Evolutionary conservation across 495 filamentous ascomycete genomes (phyloP), one percentile per base, ranked within the genome.

Genomic region (Xylaria longipes): DNA sequence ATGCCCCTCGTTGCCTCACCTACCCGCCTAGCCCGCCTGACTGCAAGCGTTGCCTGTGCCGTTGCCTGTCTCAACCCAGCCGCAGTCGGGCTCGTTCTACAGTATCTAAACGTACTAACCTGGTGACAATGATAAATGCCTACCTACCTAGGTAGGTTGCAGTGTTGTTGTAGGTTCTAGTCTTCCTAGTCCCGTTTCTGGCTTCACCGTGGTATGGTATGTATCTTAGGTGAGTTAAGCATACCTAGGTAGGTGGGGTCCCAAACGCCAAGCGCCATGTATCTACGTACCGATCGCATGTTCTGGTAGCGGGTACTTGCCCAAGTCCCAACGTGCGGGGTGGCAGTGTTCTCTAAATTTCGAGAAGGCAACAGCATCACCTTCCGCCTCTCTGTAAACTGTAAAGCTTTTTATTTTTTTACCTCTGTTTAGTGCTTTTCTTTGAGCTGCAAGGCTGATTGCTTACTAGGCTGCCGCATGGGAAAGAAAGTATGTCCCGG

Each of bases 1-100:
- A n/a, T n/a, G 66, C 66, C 66, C 66, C 66, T 69, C 66, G 52
- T 60, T 69, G 66, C 66, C 66, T 60, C 54, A 46, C 41, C 56
- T 58, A 39, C 31, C 46, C 45, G 9, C 41, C 46, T 22, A 22
- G 20, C 22, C 39, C 31, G 25, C 15, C 62, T 46, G 63, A 31
- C 41, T 48, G 41, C 25, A 65, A 65, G 64, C 64, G 31, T 67
- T 68, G 65, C 37, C 33, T 52, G 27, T 15, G 27, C 29, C 17
- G 63, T 65, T 48, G 29, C 29, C 11, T 50, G 14, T 65, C 63
- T 65, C 12, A 35, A 65, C 63, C 45, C n/a, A 31, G 29, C 27
- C 29, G 56, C 56, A 58, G 56, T 58, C 29, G 8, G 29, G 15
- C 56, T 33, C 20, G 35, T 56, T 31, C 52, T 56, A 9, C 52